Evolutionary conservation across 1,284 basidiomycete genomes (phyloP).

Genomic region (Ceratobasidium sp.): DNA sequence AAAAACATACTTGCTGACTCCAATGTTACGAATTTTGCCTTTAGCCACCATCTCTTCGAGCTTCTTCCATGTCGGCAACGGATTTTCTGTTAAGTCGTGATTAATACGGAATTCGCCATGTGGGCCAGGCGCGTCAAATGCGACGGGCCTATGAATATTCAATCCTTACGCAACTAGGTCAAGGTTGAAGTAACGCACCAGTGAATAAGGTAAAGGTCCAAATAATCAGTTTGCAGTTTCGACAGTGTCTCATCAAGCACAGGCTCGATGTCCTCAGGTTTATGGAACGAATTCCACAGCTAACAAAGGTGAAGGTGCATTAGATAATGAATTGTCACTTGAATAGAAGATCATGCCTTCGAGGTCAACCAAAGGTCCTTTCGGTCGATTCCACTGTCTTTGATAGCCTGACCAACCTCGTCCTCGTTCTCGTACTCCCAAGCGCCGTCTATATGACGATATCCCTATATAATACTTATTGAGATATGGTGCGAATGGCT

Average conservation of each 20-base stretch:
- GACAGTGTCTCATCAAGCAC: slow-evolving; percentile 62
- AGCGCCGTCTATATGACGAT: slow-evolving; percentile 61
- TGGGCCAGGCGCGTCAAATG: slow-evolving; percentile 66
- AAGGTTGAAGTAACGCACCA: slow-evolving; percentile 51
- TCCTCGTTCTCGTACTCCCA: slow-evolving; percentile 56
- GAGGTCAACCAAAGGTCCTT: slow-evolving; percentile 64
- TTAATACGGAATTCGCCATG: slow-evolving; percentile 67
- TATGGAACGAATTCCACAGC: slow-evolving; percentile 58
- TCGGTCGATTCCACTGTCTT: slow-evolving; percentile 60
- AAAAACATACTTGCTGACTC: slow-evolving; percentile 60
- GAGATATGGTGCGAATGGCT: background rate
- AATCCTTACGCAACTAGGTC: slow-evolving; percentile 55
- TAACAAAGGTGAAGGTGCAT: background rate
- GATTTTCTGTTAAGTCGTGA: slow-evolving; percentile 74
- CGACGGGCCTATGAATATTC: slow-evolving; percentile 69
- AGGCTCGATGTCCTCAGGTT: slow-evolving; percentile 59
- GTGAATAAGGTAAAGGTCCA: slow-evolving; percentile 67
- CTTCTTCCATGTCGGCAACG: slow-evolving; percentile 70
- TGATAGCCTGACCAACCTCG: slow-evolving; percentile 62
- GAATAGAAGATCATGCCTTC: slow-evolving; percentile 49
- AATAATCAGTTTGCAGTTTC: slow-evolving; percentile 62
- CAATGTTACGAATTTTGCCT: slow-evolving; percentile 62
- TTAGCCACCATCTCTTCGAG: slow-evolving; percentile 62
- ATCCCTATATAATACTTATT: slow-evolving; percentile 49
- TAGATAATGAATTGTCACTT: background rate